Conservation (phyloP, 371 early-diverging fungal genomes). For the Circinella minor region DNA sequence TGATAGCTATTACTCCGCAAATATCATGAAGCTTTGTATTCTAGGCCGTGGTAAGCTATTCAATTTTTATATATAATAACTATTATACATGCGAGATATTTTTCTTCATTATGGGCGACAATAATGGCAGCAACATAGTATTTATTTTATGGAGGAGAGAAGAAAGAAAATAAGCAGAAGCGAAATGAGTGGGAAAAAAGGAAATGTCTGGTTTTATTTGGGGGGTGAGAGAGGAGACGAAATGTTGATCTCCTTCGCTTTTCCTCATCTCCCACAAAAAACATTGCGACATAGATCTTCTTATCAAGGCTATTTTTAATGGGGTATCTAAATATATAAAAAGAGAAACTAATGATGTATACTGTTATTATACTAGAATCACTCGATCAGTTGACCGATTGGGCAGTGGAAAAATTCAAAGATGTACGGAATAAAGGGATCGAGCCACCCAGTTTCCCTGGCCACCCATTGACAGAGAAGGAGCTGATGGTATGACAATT, state of each 20-base stretch:
- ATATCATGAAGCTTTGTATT: constrained; percentile 94
- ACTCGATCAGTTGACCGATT: constrained; percentile 79
- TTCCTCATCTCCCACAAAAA: neutral
- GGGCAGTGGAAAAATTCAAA: constrained; percentile 85
- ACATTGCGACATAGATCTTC: neutral
- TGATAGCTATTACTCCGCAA: constrained; percentile 87
- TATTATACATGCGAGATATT: no score
- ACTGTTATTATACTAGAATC: constrained; percentile 60
- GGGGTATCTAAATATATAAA: neutral
- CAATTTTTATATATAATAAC: neutral
- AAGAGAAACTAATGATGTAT: neutral
- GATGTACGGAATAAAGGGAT: constrained; percentile 74
- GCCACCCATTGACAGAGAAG: constrained; percentile 77
- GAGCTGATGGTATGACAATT: constrained; percentile 64
- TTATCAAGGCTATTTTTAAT: neutral
- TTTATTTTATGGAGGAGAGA: no score
- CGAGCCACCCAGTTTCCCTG: constrained; percentile 69
- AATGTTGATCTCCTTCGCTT: neutral
- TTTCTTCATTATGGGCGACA: neutral
- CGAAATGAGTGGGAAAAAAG: no score
- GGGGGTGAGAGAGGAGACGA: no score
- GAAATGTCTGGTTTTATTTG: no score
- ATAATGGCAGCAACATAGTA: no score
- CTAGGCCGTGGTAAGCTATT: constrained; percentile 75
- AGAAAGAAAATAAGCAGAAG: no score